Conservation (phyloP, 495 filamentous ascomycete species). For the Penicillium lividum region DNA sequence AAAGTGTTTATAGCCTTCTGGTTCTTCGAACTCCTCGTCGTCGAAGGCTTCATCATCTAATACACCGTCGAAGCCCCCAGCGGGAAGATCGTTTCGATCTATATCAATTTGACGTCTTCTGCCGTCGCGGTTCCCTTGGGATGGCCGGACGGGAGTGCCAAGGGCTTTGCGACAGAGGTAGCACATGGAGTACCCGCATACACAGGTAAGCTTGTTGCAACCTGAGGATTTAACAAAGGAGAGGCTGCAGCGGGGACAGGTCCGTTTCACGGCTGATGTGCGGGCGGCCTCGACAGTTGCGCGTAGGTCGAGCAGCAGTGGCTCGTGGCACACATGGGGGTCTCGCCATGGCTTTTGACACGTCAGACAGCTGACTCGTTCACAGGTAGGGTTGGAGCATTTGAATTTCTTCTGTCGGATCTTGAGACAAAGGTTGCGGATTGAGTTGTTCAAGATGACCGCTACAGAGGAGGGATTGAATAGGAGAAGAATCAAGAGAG, state of each 20-base stretch:
- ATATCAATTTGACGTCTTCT: slow-evolving; percentile 8
- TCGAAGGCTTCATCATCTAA: slow-evolving; percentile 22
- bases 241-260: slow-evolving; percentile 85
- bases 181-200: slow-evolving; percentile 98
- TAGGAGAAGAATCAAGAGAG: slow-evolving; percentile 47
- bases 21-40: slow-evolving; percentile 44
- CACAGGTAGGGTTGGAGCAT: slow-evolving; percentile 69
- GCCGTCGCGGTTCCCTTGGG: slow-evolving; percentile 7
- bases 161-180: slow-evolving; percentile 74
- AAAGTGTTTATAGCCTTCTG: slow-evolving; percentile 84
- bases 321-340: slow-evolving; percentile 67
- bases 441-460: slow-evolving; percentile 50
- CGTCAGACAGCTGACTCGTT: slow-evolving; percentile 70
- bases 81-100: slow-evolving; percentile 16
- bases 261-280: slow-evolving; percentile 91
- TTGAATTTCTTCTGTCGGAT: slow-evolving; percentile 68
- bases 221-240: slow-evolving; percentile 90
- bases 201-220: slow-evolving; percentile 96
- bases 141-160: slow-evolving; percentile 26
- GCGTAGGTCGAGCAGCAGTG: slow-evolving; percentile 67
- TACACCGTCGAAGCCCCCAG: slow-evolving; percentile 8
- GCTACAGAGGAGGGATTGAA: slow-evolving; percentile 38
- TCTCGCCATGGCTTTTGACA: slow-evolving; percentile 68
- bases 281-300: slow-evolving; percentile 88
- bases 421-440: slow-evolving; percentile 63